These are phyloP conservation scores for Botrytis pseudocinerea DNA, from an alignment of 2,329 filamentous ascomycete genomes.

Conservation along the genomic window DNA sequence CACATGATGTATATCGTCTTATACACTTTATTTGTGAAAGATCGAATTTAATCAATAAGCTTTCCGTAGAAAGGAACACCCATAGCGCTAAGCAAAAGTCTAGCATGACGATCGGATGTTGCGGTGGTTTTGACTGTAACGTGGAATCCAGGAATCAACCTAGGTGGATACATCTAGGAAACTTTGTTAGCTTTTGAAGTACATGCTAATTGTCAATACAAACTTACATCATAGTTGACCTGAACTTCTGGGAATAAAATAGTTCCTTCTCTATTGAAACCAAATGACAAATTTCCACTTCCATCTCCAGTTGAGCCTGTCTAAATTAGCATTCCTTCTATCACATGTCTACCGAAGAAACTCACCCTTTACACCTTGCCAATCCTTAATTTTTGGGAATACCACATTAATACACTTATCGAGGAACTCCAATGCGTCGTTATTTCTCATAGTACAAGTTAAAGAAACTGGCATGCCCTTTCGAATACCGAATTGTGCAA, in stretches of 20 bases:
- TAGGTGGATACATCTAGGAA: constrained; percentile 57
- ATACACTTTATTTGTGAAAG: background rate
- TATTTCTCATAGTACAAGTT: constrained; percentile 75
- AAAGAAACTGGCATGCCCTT: constrained; percentile 71
- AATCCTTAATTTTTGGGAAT: constrained; percentile 94
- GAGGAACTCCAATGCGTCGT: constrained; percentile 85
- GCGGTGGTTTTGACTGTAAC: constrained; percentile 41
- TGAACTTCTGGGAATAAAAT: constrained; percentile 91
- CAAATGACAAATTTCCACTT: constrained; percentile 83
- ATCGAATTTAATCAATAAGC: constrained; percentile 33
- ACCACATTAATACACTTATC: constrained; percentile 89
- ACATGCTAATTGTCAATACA: background rate
- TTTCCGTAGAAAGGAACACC: constrained; percentile 39
- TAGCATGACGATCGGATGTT: constrained; percentile 37
- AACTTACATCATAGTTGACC: constrained; percentile 83
- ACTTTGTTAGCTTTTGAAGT: constrained; percentile 25
- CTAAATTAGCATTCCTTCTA: constrained; percentile 34
- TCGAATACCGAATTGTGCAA: constrained; percentile 73
- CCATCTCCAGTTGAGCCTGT: constrained; percentile 66
- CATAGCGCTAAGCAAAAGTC: constrained; percentile 37
- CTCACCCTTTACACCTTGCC: constrained; percentile 70
- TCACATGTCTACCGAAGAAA: background rate
- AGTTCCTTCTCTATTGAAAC: constrained; percentile 73
- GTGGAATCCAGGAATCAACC: constrained; percentile 44
- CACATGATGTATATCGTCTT: constrained; percentile 14